Base-by-base conservation (phyloP, 441 rosid species). In the Erysimum pusillum region DNA sequence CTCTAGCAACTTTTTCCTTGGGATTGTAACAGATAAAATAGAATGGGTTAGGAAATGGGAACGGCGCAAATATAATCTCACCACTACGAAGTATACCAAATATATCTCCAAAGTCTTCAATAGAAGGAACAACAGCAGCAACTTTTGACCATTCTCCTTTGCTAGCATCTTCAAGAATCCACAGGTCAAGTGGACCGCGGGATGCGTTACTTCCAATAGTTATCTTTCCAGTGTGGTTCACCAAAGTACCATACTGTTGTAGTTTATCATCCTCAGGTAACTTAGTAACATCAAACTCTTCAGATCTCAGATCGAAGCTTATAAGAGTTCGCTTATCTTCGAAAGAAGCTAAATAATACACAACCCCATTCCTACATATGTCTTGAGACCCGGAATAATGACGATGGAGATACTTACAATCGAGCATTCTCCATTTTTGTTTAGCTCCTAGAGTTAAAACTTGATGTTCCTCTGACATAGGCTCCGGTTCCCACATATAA, bases 341-440 rank as follows among this genome's bases (percentile, higher is more conserved):
- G 20, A 1, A 3, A 4, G 15, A 49, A 34, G 70, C 70, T 32
- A 48, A 18, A 18, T 66, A 66, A 66, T 67, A 67, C 59, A 67
- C 5, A 51, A 67, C 60, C 1, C 71, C 71, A 36, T 51, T 14
- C 12, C 17, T 67, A 3, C 71, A 66, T 66, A 51, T 20, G 14
- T 46, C 60, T 35, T 0, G 7, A 13, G 14, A 2, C 4, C 0
- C 9, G 13, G 15, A 15, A 18, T 18, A 5, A 34, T 14, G 46
- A 0, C 32, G 46, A 66, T 49, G 71, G 2, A 2, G 44, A 48
- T 34, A 34, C 31, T 15, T 31, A 46, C 69, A 64, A 10, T 64
- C 5, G 31, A 65, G 7, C 57, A 34, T 65, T 48, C 70, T 65
- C 70, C 70, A 65, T 32, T 34, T 34, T 4, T 48, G 56, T 45